These are phyloP conservation scores for Eucalyptus tenuipes DNA, from an alignment of 345 rosid species.

Conservation along the genomic window DNA sequence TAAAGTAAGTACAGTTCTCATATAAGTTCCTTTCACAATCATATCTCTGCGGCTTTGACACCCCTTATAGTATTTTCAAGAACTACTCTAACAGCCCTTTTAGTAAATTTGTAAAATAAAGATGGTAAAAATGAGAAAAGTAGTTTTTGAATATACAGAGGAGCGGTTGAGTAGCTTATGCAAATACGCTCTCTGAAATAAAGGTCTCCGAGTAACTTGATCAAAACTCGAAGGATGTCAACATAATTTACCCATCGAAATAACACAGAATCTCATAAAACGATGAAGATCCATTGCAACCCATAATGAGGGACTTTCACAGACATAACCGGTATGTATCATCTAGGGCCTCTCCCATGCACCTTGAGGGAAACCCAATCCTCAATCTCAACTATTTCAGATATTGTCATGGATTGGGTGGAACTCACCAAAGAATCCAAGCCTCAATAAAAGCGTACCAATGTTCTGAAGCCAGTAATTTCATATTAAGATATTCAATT, in stretches of 20 bases:
- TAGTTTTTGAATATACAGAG: not conserved
- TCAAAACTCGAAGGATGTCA: not conserved
- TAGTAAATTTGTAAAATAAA: not conserved
- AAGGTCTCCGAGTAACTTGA: not conserved
- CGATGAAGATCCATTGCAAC: not conserved
- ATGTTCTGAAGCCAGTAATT: not conserved
- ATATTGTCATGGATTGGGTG: not conserved
- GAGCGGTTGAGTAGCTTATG: not conserved
- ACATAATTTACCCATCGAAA: not conserved
- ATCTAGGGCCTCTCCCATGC: not conserved
- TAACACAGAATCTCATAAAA: not conserved
- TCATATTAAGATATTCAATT: not conserved
- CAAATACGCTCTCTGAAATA: not conserved
- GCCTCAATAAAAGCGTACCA: not conserved
- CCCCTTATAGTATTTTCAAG: not conserved
- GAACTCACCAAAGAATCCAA: not conserved
- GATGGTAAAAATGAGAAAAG: not conserved
- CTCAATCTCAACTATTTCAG: not conserved
- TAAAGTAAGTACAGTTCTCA: not conserved
- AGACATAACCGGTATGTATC: not conserved
- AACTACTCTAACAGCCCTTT: not conserved
- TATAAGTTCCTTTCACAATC: not conserved
- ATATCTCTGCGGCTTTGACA: not conserved
- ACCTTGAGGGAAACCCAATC: not conserved
- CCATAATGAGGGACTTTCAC: not conserved